These are phyloP conservation scores for Paspalum notatum DNA, from an alignment of 176 grass and related monocot genomes.

Conservation along the genomic window DNA sequence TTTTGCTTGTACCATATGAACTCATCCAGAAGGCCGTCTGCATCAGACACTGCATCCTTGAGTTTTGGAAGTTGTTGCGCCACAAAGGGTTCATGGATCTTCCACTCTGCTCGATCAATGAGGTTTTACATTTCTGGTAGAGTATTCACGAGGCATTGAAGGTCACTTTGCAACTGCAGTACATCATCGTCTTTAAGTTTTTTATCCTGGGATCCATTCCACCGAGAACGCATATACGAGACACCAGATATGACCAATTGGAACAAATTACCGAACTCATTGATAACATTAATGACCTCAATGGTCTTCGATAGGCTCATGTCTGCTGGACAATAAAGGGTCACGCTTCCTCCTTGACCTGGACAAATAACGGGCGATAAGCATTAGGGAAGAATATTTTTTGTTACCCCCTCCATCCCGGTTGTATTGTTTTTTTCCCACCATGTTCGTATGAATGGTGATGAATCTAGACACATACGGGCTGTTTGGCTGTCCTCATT, in stretches of 20 bases:
- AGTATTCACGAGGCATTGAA: not conserved
- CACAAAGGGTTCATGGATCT: not conserved
- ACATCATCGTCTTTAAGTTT: not conserved
- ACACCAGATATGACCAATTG: not conserved
- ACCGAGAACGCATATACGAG: not conserved
- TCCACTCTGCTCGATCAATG: conserved; percentile 28
- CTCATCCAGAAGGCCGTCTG: conserved; percentile 6
- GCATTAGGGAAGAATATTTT: not conserved
- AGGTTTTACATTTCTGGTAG: not conserved
- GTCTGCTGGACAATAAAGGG: too few species aligned
- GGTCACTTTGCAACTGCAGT: not conserved
- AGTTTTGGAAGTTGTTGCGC: not conserved
- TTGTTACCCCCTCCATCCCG: too few species aligned
- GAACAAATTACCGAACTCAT: conserved; percentile 10
- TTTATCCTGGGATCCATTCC: not conserved
- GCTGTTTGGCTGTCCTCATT: too few species aligned
- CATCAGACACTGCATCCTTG: not conserved
- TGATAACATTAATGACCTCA: not conserved
- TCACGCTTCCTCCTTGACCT: too few species aligned
- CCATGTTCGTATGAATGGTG: too few species aligned
- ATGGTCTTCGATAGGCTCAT: not conserved
- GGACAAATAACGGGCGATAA: not conserved
- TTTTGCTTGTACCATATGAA: not conserved
- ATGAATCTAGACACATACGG: too few species aligned
- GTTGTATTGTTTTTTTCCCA: too few species aligned